phyloP scores from a whole-genome alignment of 495 filamentous ascomycete genomes.

The Penicillium lividum region DNA sequence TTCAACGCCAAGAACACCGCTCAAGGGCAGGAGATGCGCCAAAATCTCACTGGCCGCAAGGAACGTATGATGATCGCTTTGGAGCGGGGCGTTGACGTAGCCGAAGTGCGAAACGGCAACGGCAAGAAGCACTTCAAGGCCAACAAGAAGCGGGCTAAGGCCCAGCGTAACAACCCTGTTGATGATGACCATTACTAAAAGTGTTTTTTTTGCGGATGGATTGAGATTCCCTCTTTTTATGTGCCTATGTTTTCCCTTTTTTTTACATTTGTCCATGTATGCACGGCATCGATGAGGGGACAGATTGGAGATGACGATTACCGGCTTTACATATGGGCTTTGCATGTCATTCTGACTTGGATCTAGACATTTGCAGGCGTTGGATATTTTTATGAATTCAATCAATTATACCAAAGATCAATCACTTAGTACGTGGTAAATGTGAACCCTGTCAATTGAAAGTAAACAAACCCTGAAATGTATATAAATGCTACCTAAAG shows the following conservation, averaged over 20 bases:
- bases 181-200: slow-evolving; percentile 45
- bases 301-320: slow-evolving; percentile 15
- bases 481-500: slow-evolving; percentile 1
- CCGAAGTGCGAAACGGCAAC: slow-evolving; percentile 66
- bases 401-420: slow-evolving; percentile 4
- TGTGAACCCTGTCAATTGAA: not conserved
- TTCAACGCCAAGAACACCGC: slow-evolving; percentile 87
- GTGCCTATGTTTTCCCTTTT: slow-evolving; percentile 12
- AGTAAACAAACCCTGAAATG: not conserved
- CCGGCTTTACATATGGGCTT: slow-evolving; percentile 19
- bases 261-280: slow-evolving; percentile 14
- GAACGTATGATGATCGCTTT: slow-evolving; percentile 79
- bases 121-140: slow-evolving; percentile 97
- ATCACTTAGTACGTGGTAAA: not conserved
- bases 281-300: slow-evolving; percentile 9
- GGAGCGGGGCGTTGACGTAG: slow-evolving; percentile 81
- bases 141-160: slow-evolving; percentile 67
- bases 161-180: slow-evolving; percentile 42
- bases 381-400: slow-evolving; percentile 18
- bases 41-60: slow-evolving; percentile 79
- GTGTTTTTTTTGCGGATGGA: slow-evolving; percentile 23
- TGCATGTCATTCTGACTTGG: slow-evolving; percentile 22
- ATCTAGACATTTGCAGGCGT: slow-evolving; percentile 25
- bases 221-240: slow-evolving; percentile 15
- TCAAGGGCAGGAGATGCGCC: slow-evolving; percentile 67